These are phyloP conservation scores for Solanum medicagineum DNA, from an alignment of 257 asterid species.

Conservation along the genomic window DNA sequence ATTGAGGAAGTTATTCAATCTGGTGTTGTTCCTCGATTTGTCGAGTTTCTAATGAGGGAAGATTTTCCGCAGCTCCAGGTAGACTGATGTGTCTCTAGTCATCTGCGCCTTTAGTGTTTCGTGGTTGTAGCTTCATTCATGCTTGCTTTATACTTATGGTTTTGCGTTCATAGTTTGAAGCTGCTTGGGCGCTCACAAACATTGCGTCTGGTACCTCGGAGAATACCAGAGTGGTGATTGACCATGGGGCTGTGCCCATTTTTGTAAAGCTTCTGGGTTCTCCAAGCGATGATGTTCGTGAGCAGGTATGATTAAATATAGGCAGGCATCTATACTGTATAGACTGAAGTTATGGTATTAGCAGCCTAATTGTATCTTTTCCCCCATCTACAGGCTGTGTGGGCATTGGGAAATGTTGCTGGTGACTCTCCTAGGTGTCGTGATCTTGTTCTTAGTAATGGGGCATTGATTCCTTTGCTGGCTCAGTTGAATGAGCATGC, in stretches of 20 bases:
- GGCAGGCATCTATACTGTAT: background rate
- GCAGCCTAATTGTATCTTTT: background rate
- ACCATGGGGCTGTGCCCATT: constrained; percentile 81
- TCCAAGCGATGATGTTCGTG: constrained; percentile 91
- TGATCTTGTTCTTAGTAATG: constrained; percentile 77
- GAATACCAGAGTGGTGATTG: constrained; percentile 78
- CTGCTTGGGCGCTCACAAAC: constrained; percentile 98
- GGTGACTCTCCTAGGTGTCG: constrained; percentile 93
- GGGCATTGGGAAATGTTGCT: constrained; percentile 97
- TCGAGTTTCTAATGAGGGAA: constrained; percentile 70
- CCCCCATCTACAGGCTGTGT: constrained; percentile 51
- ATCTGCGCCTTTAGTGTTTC: background rate
- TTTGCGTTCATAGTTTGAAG: constrained; percentile 49
- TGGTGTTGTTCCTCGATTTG: constrained; percentile 91
- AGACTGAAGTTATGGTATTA: background rate
- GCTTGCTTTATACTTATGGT: background rate
- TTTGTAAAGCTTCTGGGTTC: constrained; percentile 76
- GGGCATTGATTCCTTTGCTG: constrained; percentile 74
- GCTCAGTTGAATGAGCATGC: constrained; percentile 71
- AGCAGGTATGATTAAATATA: constrained; percentile 43
- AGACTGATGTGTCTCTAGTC: background rate
- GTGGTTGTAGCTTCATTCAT: background rate
- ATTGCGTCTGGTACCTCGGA: constrained; percentile 97
- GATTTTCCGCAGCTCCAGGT: constrained; percentile 90
- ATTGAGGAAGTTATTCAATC: constrained; percentile 91